A percentile compares a stretch with the other conserved stretches of the same genome.
phyloP scores from a whole-genome alignment of 2,329 filamentous ascomycete genomes.

The Lasiodiplodia hormozganensis region DNA sequence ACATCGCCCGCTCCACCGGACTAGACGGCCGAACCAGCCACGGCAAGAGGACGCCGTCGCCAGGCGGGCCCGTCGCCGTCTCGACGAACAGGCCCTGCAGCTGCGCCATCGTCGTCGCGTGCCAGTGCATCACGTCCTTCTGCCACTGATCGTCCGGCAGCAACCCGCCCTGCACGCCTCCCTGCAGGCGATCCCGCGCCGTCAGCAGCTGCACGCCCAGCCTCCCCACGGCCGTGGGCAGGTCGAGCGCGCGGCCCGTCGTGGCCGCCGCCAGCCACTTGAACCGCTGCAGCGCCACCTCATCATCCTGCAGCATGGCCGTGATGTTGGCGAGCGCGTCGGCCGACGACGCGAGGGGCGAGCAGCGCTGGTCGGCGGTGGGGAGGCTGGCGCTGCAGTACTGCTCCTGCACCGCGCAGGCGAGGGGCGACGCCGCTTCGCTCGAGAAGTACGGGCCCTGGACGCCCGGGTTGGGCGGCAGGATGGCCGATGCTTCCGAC shows the following conservation, averaged over 20 bases:
- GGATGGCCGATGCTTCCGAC: background rate
- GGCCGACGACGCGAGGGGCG: background rate
- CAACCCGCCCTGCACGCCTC: constrained; percentile 3
- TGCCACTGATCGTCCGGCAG: constrained; percentile 32
- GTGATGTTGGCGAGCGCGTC: background rate
- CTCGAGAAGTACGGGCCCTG: constrained; percentile 13
- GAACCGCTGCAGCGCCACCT: background rate
- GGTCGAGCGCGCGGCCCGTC: background rate
- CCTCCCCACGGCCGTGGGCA: background rate
- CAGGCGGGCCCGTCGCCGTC: constrained; percentile 18
- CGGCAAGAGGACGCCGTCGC: background rate
- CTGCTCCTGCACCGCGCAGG: constrained; percentile 27
- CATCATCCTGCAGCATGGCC: background rate
- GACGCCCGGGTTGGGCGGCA: background rate
- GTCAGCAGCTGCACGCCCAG: constrained; percentile 12
- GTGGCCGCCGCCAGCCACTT: constrained; percentile 7
- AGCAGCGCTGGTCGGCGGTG: background rate
- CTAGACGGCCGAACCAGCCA: background rate
- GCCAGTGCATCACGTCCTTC: constrained; percentile 31
- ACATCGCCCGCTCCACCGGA: background rate
- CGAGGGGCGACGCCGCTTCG: constrained; percentile 28
- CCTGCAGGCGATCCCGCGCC: constrained; percentile 21
- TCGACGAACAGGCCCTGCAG: constrained; percentile 29
- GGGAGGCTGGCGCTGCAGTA: constrained; percentile 30
- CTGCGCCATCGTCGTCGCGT: constrained; percentile 27